Percentiles rank a stretch among this genome's conserved stretches.
phyloP scores from a whole-genome alignment of 768 basidiomycete genomes.

The Boletales sp. region DNA sequence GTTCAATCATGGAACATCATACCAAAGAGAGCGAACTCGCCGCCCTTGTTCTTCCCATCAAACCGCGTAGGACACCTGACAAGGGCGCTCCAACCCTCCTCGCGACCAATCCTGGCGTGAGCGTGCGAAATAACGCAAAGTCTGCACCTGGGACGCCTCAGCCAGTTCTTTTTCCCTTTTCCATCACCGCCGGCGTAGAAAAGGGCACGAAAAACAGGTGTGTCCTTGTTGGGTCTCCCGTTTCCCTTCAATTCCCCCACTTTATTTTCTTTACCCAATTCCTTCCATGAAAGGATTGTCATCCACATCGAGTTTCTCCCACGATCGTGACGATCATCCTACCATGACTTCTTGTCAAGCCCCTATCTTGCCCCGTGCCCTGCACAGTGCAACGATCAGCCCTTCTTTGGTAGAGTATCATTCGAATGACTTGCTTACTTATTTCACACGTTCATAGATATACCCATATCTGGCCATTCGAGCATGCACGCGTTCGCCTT shows the following conservation, averaged over 20 bases:
- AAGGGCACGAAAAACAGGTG: constrained; percentile 92
- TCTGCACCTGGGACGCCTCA: constrained; percentile 18
- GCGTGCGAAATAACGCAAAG: constrained; percentile 11
- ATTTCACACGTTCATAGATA: constrained; percentile 49
- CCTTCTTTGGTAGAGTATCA: not conserved
- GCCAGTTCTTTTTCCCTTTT: constrained; percentile 62
- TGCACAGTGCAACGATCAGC: not conserved
- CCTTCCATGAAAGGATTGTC: not conserved
- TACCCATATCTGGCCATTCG: constrained; percentile 96
- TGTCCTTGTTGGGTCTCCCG: constrained; percentile 15
- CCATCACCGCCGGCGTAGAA: constrained; percentile 94
- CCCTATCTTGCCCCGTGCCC: not conserved
- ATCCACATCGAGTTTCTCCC: not conserved
- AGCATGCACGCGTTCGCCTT: constrained; percentile 86
- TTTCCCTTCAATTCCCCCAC: not conserved
- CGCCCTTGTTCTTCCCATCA: not conserved
- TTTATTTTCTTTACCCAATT: not conserved
- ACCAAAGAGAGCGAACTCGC: constrained; percentile 49
- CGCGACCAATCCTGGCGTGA: not conserved
- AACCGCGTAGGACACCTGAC: constrained; percentile 5
- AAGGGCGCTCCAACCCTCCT: not conserved
- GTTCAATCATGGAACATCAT: constrained; percentile 91
- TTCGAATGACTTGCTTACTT: constrained; percentile 3
- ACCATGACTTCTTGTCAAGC: not conserved
- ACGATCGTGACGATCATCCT: constrained; percentile 3